These are phyloP conservation scores for Chrysanthemum lavandulifolium DNA, from an alignment of 129 eudicot species.

Conservation along the genomic window DNA sequence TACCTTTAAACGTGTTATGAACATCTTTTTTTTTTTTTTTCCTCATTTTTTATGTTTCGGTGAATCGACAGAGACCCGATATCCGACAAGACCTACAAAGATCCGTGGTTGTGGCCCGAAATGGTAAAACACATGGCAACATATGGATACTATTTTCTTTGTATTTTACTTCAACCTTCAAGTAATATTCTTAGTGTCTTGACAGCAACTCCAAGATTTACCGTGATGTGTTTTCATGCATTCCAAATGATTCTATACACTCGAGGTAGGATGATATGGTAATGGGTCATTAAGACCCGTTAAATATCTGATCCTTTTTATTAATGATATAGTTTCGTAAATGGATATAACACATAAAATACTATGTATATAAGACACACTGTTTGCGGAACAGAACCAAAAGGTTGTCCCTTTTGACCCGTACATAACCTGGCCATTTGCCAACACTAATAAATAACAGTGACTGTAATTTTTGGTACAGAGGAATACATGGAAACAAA, in stretches of 20 bases:
- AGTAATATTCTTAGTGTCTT: slow-evolving; percentile 23
- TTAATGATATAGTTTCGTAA: too few species aligned
- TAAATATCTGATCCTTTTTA: too few species aligned
- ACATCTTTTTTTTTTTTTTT: background rate
- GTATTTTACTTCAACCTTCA: background rate
- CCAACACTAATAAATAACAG: too few species aligned
- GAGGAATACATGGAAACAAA: too few species aligned
- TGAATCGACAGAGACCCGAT: slow-evolving; percentile 61
- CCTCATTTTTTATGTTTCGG: slow-evolving; percentile 30
- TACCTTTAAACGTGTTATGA: background rate
- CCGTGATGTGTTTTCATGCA: slow-evolving; percentile 78
- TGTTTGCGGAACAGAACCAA: too few species aligned
- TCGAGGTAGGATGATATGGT: slow-evolving; percentile 52
- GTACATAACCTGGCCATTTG: too few species aligned
- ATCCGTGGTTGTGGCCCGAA: slow-evolving; percentile 80
- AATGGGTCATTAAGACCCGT: too few species aligned
- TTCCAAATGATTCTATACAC: slow-evolving; percentile 82
- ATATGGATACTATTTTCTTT: background rate
- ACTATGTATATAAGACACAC: too few species aligned
- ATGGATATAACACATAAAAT: too few species aligned
- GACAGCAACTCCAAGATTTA: slow-evolving; percentile 63
- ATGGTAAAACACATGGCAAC: slow-evolving; percentile 42
- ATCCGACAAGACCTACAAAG: slow-evolving; percentile 69
- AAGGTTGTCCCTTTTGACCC: too few species aligned
- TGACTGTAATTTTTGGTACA: too few species aligned